Base-by-base conservation (phyloP, 2,329 filamentous ascomycete species). In the Aspergillus fructus region DNA sequence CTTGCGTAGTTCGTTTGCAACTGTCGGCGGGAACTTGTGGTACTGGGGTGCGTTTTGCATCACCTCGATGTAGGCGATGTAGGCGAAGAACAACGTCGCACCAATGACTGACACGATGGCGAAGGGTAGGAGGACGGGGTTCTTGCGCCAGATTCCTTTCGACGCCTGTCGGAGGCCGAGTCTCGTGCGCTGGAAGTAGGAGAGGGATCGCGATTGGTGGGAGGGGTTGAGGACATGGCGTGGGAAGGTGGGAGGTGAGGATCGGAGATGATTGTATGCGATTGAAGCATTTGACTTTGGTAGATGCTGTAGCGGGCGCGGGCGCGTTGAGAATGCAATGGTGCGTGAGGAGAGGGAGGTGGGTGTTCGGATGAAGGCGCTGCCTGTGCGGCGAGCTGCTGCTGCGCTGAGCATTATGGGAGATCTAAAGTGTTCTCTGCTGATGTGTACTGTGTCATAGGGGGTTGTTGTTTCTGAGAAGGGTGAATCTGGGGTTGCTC, bases 1-100 rank as follows among this genome's bases (percentile, higher is more conserved):
- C 64, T 87, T 85, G 33, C 94, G 90, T 47, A 99, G 81, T 59
- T 90, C 86, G 66, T 76, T 71, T 17, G 77, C 73, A 23, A 81
- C 78, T 27, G 73, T 72, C 21, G 73, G 68, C 3, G 79, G 78
- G 58, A 78, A 80, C 13, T 75, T 74, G 33, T 73, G 67, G 57
- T 75, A 76, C 49, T 76, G 71, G 8, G 74, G 75, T 23, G 71
- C 71, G 37, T 77, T 71, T 43, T 74, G 71, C 11, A 67, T 77
- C 58, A 76, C 67, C 64, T 79, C 76, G 50, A 78, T 64, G 55
- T 79, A 80, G 40, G 74, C 69, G 19, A 77, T 63, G 57, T 79
- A 78, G 13, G 70, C 64, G 17, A 79, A 73, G 5, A 73, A 24
- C 1, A 67, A 64, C 8, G 70, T 66, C 6, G 68, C 70, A 12